Percentiles rank a stretch among this genome's conserved stretches.
Conservation (phyloP, 2,329 filamentous ascomycete species). For the Trematosphaeria pertusa region DNA sequence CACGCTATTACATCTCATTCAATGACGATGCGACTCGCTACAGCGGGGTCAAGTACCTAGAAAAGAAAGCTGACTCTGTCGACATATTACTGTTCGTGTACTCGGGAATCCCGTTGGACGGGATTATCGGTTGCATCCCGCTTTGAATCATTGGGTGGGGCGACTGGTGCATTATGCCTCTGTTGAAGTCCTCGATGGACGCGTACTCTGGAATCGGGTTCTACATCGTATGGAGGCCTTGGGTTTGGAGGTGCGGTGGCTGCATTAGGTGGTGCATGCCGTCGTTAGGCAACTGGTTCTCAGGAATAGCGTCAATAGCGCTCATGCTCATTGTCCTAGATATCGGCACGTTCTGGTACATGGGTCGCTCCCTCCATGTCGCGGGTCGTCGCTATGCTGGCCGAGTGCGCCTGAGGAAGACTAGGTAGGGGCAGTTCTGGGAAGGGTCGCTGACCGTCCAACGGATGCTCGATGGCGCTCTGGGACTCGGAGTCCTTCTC, state of each 20-base stretch:
- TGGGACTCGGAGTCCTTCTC: conserved; percentile 37
- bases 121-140: conserved; percentile 51
- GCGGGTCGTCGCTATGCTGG: conserved; percentile 48
- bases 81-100: conserved; percentile 54
- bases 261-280: conserved; percentile 45
- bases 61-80: no score
- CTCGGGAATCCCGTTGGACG: conserved; percentile 49
- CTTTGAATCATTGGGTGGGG: conserved; percentile 53
- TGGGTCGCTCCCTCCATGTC: conserved; percentile 34
- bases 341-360: conserved; percentile 35
- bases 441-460: conserved; percentile 48
- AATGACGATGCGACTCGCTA: no score
- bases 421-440: conserved; percentile 46
- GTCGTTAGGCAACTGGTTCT: conserved; percentile 32
- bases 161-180: conserved; percentile 50
- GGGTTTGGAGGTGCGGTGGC: conserved; percentile 51
- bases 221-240: conserved; percentile 46
- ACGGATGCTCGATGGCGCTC: conserved; percentile 25
- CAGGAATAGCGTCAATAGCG: conserved; percentile 37
- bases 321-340: conserved; percentile 46
- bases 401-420: conserved; percentile 44
- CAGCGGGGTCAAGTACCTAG: no score
- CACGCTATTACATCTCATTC: no score
- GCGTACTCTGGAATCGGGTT: conserved; percentile 52
- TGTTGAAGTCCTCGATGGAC: conserved; percentile 56